Conservation (phyloP, 495 filamentous ascomycete genomes). For the Alectoria sarmentosa region DNA sequence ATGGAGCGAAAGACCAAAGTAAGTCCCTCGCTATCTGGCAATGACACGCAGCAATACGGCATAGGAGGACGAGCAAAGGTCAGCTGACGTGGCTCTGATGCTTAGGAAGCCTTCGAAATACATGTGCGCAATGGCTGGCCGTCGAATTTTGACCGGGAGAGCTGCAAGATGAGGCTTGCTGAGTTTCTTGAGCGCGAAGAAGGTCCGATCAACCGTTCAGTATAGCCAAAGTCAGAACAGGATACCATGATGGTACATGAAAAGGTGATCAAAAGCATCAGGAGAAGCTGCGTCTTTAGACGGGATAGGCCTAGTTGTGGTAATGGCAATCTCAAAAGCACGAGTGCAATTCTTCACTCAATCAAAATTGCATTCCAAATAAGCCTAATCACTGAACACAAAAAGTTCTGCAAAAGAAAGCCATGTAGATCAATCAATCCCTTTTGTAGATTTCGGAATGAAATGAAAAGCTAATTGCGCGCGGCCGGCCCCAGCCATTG, state of each 20-base stretch:
- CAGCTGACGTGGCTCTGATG: no score
- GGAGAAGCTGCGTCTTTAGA: not conserved
- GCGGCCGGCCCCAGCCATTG: not conserved
- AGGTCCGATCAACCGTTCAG: not conserved
- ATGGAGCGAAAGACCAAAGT: not conserved
- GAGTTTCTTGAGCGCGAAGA: not conserved
- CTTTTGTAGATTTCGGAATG: not conserved
- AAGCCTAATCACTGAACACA: not conserved
- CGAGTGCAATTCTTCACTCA: not conserved
- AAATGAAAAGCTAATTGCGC: not conserved
- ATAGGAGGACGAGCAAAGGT: not conserved
- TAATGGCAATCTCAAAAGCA: not conserved
- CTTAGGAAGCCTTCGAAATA: not conserved
- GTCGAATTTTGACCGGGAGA: not conserved
- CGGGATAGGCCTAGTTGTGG: not conserved
- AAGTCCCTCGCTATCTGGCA: not conserved
- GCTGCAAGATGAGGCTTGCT: not conserved
- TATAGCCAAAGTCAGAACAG: not conserved
- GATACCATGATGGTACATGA: not conserved
- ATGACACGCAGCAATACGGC: not conserved
- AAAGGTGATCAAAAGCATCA: not conserved
- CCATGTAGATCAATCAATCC: not conserved
- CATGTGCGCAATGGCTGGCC: not conserved
- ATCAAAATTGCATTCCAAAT: not conserved
- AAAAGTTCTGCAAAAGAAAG: not conserved